Base-by-base conservation (phyloP, 2,329 filamentous ascomycete genomes). In the Exophiala sp. region DNA sequence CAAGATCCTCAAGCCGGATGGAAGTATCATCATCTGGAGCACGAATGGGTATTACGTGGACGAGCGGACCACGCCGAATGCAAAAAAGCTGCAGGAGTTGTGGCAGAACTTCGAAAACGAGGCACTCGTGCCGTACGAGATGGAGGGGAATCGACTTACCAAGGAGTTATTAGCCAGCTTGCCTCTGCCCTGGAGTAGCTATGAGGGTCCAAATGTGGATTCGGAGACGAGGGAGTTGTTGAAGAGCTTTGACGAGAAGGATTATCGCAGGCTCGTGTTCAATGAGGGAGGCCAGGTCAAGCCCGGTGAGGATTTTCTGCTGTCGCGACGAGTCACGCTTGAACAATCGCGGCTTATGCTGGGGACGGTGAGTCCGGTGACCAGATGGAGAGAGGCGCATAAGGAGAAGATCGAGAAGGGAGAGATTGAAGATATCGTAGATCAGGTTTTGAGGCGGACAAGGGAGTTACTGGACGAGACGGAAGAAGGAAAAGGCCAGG, bases 21-120 rank as follows among this genome's bases (percentile, higher is more conserved):
- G 80, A 18, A 81, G 72, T 2, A 75, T 83, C 0, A 79, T 78
- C 0, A 51, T 84, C 1, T 83, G 78, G 78, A 68, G 68, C 0
- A 66, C 64, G 2, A 70, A 51, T 2, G 47, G 52, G 14, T 58
- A 43, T n/a, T 53, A 52, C 35, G 18, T 69, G 3, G 65, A 72
- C 50, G 68, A 67, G 2, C 65, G 47, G 12, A 57, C 67, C 0
- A 72, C 65, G 16, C 73, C 77, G 0, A 76, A 78, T 53, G 65
- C 65, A 1, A 65, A 50, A 1, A 71, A 69, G 2, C 67, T 82
- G 11, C 72, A 80, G 56, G 64, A 63, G 1, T 64, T 71, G 0
- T 59, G 81, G 1, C 68, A 71, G 4, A 59, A 69, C 3, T 62
- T 78, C 2, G 65, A 75, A 41, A 60, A 70, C 0, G 57, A 65